These are phyloP conservation scores for Hebeloma cylindrosporum DNA, from an alignment of 768 basidiomycete genomes.

Conservation along the genomic window DNA sequence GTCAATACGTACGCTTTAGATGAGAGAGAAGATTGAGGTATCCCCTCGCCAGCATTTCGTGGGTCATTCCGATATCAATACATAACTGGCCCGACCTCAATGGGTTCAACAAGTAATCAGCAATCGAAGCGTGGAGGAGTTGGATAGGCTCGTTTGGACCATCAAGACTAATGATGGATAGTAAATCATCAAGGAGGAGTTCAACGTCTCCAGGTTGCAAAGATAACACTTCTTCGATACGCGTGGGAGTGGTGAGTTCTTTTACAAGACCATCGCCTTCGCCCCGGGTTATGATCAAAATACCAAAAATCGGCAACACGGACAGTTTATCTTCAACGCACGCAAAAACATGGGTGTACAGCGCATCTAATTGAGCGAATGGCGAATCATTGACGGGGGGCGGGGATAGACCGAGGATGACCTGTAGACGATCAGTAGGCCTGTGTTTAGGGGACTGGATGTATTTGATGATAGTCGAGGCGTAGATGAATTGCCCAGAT, in stretches of 20 bases:
- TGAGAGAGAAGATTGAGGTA: constrained; percentile 2
- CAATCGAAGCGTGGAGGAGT: constrained; percentile 17
- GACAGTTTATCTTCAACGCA: constrained; percentile 9
- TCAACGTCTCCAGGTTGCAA: constrained; percentile 14
- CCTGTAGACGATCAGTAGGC: constrained; percentile 15
- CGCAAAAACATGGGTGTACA: constrained; percentile 19
- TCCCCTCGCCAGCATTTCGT: constrained; percentile 9
- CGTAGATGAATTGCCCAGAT: constrained; percentile 24
- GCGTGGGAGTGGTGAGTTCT: constrained; percentile 9
- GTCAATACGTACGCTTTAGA: constrained; percentile 1
- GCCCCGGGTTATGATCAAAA: constrained; percentile 9
- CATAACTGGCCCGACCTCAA: constrained; percentile 13
- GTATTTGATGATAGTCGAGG: constrained; percentile 20
- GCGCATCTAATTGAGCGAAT: constrained; percentile 17
- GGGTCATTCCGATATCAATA: constrained; percentile 10
- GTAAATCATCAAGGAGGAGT: constrained; percentile 12
- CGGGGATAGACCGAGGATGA: constrained; percentile 13
- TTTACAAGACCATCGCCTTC: constrained; percentile 7
- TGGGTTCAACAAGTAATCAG: constrained; percentile 17
- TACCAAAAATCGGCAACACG: constrained; percentile 9
- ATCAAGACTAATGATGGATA: constrained; percentile 12
- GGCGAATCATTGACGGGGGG: constrained; percentile 10
- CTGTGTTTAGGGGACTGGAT: constrained; percentile 15
- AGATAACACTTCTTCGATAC: constrained; percentile 11
- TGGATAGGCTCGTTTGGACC: constrained; percentile 6